phyloP scores from a whole-genome alignment of 768 basidiomycete genomes.

The Galerina marginata region DNA sequence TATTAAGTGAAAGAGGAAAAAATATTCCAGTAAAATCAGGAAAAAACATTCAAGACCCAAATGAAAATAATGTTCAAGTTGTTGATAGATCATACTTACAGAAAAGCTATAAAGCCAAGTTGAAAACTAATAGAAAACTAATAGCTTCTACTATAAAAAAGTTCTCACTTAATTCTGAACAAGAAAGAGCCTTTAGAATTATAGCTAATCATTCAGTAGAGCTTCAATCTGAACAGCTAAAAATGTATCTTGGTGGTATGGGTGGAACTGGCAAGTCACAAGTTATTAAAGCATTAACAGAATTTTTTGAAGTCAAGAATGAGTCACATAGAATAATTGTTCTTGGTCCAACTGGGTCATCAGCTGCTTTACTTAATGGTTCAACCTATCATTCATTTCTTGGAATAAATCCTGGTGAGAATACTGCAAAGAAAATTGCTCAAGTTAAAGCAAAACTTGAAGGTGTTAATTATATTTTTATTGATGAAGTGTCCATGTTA shows the following conservation, averaged over 20 bases:
- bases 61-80: constrained; percentile 21
- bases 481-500: constrained; percentile 52
- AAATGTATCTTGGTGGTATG: constrained; percentile 40
- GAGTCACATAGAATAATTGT: not conserved
- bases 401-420: too few relatives aligned
- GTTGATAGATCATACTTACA: constrained; percentile 32
- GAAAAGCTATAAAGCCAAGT: constrained; percentile 1
- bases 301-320: constrained; percentile 24
- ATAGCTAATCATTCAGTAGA: not conserved
- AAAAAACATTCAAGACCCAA: too few relatives aligned
- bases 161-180: constrained; percentile 33
- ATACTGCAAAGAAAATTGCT: constrained; percentile 6
- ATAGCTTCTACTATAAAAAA: not conserved
- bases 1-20: too few relatives aligned
- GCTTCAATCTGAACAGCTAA: constrained; percentile 20
- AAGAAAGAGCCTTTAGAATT: constrained; percentile 32
- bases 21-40: too few relatives aligned
- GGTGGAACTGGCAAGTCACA: constrained; percentile 40
- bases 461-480: constrained; percentile 20
- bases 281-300: constrained; percentile 31
- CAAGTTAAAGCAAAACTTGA: constrained; percentile 23
- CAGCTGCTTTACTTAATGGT: too few relatives aligned
- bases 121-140: too few relatives aligned
- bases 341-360: too few relatives aligned
- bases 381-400: too few relatives aligned